A percentile compares a stretch with the other conserved stretches of the same genome.
Evolutionary conservation across 2,329 filamentous ascomycete species (phyloP).

Genomic region (Akanthomyces lecanii): DNA sequence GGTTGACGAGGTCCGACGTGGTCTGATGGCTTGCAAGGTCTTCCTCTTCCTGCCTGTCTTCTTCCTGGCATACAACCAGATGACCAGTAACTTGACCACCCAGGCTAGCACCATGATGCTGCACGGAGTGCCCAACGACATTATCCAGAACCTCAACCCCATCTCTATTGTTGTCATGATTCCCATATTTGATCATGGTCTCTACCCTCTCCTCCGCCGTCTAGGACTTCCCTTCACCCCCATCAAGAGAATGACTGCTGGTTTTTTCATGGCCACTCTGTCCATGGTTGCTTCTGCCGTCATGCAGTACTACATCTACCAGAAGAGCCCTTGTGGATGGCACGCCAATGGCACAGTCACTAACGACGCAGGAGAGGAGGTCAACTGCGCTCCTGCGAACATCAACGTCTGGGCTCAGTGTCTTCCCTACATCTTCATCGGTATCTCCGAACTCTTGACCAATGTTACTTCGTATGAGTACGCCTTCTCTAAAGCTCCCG

Average conservation of each 20-base stretch:
- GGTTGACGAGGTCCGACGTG: constrained; percentile 74
- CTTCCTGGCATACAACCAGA: constrained; percentile 56
- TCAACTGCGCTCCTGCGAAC: constrained; percentile 49
- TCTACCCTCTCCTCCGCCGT: constrained; percentile 66
- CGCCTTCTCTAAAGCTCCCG: constrained; percentile 72
- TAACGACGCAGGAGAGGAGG: constrained; percentile 24
- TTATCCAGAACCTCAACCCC: constrained; percentile 72
- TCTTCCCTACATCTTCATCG: constrained; percentile 48
- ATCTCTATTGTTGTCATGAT: constrained; percentile 73
- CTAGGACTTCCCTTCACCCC: constrained; percentile 64
- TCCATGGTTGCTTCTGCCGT: constrained; percentile 57
- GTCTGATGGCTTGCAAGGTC: constrained; percentile 64
- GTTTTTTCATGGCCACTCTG: constrained; percentile 61
- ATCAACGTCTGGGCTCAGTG: constrained; percentile 63
- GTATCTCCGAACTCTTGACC: constrained; percentile 50
- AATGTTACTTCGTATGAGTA: constrained; percentile 65
- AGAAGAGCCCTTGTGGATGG: constrained; percentile 55
- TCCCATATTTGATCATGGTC: constrained; percentile 61
- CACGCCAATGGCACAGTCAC: constrained; percentile 37
- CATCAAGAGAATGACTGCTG: constrained; percentile 69
- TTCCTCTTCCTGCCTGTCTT: constrained; percentile 67
- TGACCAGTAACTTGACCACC: constrained; percentile 56
- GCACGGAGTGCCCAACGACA: constrained; percentile 70
- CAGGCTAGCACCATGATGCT: constrained; percentile 65
- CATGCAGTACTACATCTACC: constrained; percentile 61